Percentiles rank a stretch among this genome's conserved stretches.
Evolutionary conservation across 2,329 filamentous ascomycete species (phyloP).

Genomic region (Aspergillus persii): DNA sequence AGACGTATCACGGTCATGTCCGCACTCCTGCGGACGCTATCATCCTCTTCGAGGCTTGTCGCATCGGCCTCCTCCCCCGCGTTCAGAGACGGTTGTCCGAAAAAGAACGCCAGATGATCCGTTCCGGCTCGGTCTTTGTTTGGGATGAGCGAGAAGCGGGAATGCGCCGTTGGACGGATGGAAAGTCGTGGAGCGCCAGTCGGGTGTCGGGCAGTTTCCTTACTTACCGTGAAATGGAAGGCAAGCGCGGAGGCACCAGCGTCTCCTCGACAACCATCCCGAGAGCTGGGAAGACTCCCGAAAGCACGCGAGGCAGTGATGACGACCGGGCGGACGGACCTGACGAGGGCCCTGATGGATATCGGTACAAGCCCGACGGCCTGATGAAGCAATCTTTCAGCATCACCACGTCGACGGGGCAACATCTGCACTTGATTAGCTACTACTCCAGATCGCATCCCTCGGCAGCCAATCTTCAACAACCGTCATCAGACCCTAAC

Average conservation of each 20-base stretch:
- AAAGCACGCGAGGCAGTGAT: conserved; percentile 76
- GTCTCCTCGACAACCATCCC: conserved; percentile 61
- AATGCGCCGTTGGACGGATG: conserved; percentile 98
- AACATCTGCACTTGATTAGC: conserved; percentile 95
- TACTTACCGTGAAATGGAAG: conserved; percentile 98
- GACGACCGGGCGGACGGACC: conserved; percentile 70
- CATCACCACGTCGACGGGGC: conserved; percentile 85
- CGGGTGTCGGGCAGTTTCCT: conserved; percentile 95
- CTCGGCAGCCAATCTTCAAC: conserved; percentile 68
- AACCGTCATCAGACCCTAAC: conserved; percentile 76
- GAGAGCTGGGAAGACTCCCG: conserved; percentile 72
- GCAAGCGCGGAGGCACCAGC: conserved; percentile 77
- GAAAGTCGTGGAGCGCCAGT: conserved; percentile 98
- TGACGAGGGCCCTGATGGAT: conserved; percentile 78
- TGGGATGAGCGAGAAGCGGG: conserved; percentile 98
- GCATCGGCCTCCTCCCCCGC: conserved; percentile 81
- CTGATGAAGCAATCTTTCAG: conserved; percentile 99
- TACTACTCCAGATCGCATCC: conserved; percentile 86
- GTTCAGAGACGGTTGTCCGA: conserved; percentile 92
- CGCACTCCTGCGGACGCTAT: conserved; percentile 96
- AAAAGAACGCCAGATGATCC: conserved; percentile 94
- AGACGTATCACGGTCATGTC: conserved; percentile 94
- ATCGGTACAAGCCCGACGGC: conserved; percentile 92
- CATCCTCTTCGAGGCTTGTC: conserved; percentile 96
- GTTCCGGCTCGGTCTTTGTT: conserved; percentile 97